phyloP scores from a whole-genome alignment of 768 basidiomycete species.

The Myochromella boudieri region DNA sequence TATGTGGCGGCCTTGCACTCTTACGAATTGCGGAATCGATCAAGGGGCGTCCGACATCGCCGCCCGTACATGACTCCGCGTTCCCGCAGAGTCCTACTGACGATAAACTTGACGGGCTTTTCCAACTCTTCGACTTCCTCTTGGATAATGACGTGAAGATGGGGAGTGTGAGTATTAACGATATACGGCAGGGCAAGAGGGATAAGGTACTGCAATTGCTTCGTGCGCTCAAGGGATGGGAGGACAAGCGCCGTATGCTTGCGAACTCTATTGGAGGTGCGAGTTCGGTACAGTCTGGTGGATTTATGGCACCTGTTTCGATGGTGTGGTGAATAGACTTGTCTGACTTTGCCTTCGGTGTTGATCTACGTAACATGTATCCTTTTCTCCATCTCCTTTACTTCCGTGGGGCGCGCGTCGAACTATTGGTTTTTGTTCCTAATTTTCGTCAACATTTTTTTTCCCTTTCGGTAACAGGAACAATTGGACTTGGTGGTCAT shows the following conservation, averaged over 20 bases:
- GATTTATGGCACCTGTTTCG: slow-evolving; percentile 31
- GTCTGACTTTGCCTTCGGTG: neutral
- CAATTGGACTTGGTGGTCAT: no score
- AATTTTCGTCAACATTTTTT: no score
- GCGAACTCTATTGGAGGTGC: slow-evolving; percentile 48
- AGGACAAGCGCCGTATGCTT: slow-evolving; percentile 67
- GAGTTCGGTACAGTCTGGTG: slow-evolving; percentile 33
- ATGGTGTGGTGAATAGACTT: slow-evolving; percentile 7
- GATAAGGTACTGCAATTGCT: slow-evolving; percentile 82
- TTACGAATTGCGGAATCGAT: slow-evolving; percentile 85
- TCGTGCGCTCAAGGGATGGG: slow-evolving; percentile 75
- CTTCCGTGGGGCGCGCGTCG: no score
- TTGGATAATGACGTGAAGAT: slow-evolving; percentile 91
- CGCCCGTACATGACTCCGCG: slow-evolving; percentile 74
- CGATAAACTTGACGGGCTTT: slow-evolving; percentile 84
- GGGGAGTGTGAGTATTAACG: slow-evolving; percentile 91
- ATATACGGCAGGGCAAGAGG: slow-evolving; percentile 78
- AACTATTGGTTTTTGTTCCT: no score
- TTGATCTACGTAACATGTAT: neutral
- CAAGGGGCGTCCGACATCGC: slow-evolving; percentile 62
- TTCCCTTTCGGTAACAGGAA: no score
- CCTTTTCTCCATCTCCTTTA: neutral
- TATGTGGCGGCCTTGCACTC: slow-evolving; percentile 73
- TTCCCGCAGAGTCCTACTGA: slow-evolving; percentile 70
- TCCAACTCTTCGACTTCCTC: slow-evolving; percentile 88